Evolutionary conservation across 2,329 filamentous ascomycete genomes (phyloP), one percentile per base, ranked within the genome.

Genomic region (Pseudogymnoascus sp.): DNA sequence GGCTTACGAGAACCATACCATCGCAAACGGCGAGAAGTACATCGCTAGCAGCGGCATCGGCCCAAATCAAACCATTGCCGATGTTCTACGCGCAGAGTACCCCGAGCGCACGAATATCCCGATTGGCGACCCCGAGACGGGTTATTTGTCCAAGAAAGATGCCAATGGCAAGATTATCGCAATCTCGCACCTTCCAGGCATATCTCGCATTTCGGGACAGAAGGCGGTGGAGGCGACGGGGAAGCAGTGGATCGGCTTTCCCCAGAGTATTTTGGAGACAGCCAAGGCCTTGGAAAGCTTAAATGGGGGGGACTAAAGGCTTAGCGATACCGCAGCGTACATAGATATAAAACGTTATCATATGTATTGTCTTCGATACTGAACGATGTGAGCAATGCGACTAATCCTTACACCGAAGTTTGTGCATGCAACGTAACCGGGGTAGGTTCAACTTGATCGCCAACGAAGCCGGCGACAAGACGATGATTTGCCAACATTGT

Each of bases 21-120:
- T 72, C 41, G 69, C 74, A 0, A 67, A 78, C 61, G 74, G 75
- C 2, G 71, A 80, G 66, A 69, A 77, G 7, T 79, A 76, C 62
- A 70, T 79, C 18, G 71, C 71, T 0, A 68, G 69, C 36, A 66
- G 66, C 1, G 70, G 69, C 3, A 70, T 68, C 30, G 72, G 69
- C 0, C 69, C 71, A 0, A 60, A 70, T 0, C 77, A 79, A 66
- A 72, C 73, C 6, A 67, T 72, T 6, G 75, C 74, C 4, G 77
- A 79, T 68, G 71, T 79, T n/a, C 58, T 80, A 59, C 67, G 73
- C 4, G 62, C 70, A 28, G 68, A 68, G 9, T 76, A 74, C 57
- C 75, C 74, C 0, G 72, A 71, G 6, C 70, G 70, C 3, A 61
- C 62, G 38, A 70, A 74, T 33, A 77, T 79, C 37, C 20, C 67